Evolutionary conservation across 441 rosid genomes (phyloP), one percentile per base, ranked within the genome.

Genomic region (Populus hybrid): DNA sequence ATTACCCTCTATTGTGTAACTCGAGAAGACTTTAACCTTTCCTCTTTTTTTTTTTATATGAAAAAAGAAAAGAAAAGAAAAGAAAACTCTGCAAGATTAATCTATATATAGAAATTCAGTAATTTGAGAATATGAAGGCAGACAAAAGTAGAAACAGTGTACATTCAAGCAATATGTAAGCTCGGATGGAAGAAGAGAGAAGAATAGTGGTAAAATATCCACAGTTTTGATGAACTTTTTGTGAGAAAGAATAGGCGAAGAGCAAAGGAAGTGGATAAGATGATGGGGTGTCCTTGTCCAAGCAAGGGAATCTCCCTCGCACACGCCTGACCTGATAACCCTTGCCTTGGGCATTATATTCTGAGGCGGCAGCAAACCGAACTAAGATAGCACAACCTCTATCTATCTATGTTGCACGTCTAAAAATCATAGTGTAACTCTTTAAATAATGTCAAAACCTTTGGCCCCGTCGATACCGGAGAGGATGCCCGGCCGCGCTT

Each of bases 381-480:
- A 14, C 57, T 5, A 50, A 50, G 7, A 50, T 0, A 50, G 61
- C 38, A 35, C 57, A 46, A 46, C 57, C 57, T 16, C 57, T 14
- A 4, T 6, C 61, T 5, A 54, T 18, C 61, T 6, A 6, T 54
- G 1, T 54, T 54, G 3, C 61, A 6, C 0, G 61, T 16, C n/a
- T 54, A 54, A 12, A 6, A 32, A n/a, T 30, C 10, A 35, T 35
- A 61, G 21, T 10, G 14, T 10, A 42, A 42, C 14, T 42, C 50
- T 42, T 42, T 30, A 5, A 24, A 50, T 2, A 57, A 30, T 30
- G 66, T 28, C 38, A 77, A 72, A 76, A 59, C 10, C 66, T 50
- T 84, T 54, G 86, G 79, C 84, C 46, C 82, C 73, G 83, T 85
- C 79, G 70, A 81, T 82, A 73, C 20, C 77, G 84, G 87, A 85